phyloP scores from a whole-genome alignment of 23 red algal species.

The Pyropia haitanensis region DNA sequence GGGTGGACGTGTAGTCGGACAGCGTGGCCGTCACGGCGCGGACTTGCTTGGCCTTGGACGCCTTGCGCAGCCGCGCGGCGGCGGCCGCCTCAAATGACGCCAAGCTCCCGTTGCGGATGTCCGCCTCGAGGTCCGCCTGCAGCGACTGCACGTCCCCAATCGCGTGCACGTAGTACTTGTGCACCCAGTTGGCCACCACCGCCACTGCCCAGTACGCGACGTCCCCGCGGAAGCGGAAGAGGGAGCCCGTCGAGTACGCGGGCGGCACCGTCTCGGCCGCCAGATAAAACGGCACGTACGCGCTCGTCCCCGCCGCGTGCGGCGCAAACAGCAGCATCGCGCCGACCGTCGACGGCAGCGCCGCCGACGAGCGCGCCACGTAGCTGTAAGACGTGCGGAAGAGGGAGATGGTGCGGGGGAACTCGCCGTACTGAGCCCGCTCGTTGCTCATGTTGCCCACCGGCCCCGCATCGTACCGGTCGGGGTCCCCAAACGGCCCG shows the following conservation, averaged over 20 bases:
- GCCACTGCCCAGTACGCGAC: conserved; percentile 34
- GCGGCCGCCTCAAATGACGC: no score
- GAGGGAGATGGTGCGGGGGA: conserved; percentile 40
- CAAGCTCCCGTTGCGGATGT: conserved; percentile 1
- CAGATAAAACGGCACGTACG: conserved; percentile 29
- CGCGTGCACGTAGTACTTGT: conserved; percentile 26
- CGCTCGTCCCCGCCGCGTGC: conserved; percentile 19
- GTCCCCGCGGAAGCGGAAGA: conserved; percentile 37
- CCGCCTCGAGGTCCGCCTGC: conserved; percentile 14
- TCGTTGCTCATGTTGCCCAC: conserved; percentile 19
- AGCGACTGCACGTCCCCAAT: conserved; percentile 12
- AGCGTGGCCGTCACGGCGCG: no score
- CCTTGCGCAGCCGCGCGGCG: no score
- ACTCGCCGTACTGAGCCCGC: conserved; percentile 12
- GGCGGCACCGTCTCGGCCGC: conserved; percentile 11
- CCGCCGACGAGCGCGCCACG: conserved; percentile 4
- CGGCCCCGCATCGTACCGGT: conserved; percentile 38
- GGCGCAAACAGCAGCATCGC: conserved; percentile 32
- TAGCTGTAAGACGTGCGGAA: conserved; percentile 41
- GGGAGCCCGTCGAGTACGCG: conserved; percentile 5
- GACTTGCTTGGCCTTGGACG: no score
- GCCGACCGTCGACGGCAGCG: conserved; percentile 7
- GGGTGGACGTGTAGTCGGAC: no score
- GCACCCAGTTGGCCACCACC: conserved; percentile 43
- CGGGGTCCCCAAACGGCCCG: conserved; percentile 40